A percentile compares a stretch with the other conserved stretches of the same genome.
Evolutionary conservation across 768 basidiomycete species (phyloP).

Genomic region (Trametes elegans): DNA sequence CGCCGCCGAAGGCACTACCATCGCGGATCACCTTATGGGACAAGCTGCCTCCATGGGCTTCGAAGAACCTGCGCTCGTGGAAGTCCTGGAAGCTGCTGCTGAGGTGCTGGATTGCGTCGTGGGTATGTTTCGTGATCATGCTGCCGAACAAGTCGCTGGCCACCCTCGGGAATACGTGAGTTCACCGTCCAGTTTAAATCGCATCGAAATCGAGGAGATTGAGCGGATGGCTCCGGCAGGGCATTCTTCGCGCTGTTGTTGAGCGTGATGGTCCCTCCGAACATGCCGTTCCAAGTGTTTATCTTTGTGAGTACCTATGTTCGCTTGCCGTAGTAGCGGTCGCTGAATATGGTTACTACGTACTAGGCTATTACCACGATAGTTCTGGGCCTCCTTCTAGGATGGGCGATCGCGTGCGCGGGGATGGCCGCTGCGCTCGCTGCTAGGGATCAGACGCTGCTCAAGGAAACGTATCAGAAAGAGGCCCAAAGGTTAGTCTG

Average conservation of each 20-base stretch:
- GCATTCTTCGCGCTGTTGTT: slow-evolving; percentile 46
- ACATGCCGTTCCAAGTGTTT: slow-evolving; percentile 47
- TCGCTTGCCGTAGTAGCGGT: no score
- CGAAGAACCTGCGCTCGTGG: slow-evolving; percentile 34
- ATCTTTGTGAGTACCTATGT: slow-evolving; percentile 38
- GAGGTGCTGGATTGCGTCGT: slow-evolving; percentile 42
- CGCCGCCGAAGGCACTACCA: neutral
- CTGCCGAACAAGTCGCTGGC: slow-evolving; percentile 39
- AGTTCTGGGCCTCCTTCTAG: slow-evolving; percentile 44
- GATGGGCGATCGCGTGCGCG: slow-evolving; percentile 55
- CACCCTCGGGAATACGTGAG: slow-evolving; percentile 42
- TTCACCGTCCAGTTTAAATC: slow-evolving; percentile 5
- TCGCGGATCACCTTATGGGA: slow-evolving; percentile 4
- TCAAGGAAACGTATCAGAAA: slow-evolving; percentile 29
- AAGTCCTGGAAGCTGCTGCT: slow-evolving; percentile 37
- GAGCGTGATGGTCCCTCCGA: slow-evolving; percentile 47
- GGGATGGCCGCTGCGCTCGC: slow-evolving; percentile 50
- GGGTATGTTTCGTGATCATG: slow-evolving; percentile 38
- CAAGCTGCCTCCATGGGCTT: slow-evolving; percentile 39
- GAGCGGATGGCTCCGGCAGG: slow-evolving; percentile 18
- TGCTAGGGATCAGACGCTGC: slow-evolving; percentile 34
- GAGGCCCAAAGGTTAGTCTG: slow-evolving; percentile 38
- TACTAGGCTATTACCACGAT: slow-evolving; percentile 42
- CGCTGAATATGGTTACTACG: neutral
- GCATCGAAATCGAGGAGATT: neutral